Base-by-base conservation (phyloP, 768 basidiomycete species). In the Lentinula edodes region DNA sequence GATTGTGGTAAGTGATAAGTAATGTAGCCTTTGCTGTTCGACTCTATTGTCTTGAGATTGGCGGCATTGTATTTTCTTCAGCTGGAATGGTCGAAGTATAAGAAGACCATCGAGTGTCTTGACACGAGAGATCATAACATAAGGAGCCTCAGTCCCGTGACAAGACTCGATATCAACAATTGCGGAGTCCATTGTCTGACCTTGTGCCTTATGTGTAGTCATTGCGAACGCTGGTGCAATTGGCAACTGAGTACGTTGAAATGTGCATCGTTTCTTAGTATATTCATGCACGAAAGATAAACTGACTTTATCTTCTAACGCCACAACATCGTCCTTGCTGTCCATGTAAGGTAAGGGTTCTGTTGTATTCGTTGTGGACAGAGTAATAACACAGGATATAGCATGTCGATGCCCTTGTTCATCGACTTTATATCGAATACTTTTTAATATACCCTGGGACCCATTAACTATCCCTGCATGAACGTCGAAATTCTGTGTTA, bases 381-480 rank as follows among this genome's bases (percentile, higher is more conserved):
- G 65, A 53, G 23, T 8, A 63, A 28, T 1, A 74, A 72, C 56
- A 23, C 66, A 67, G 1, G 67, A 70, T 1, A 62, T 62, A 0
- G 67, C 62, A 35, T 68, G 46, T 10, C 64, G 60, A 7, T 41
- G 10, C 0, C 67, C 66, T 5, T 67, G 60, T 1, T 23, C 57
- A 20, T 64, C 67, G 0, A 60, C 32, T 12, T 51, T n/a, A 50
- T 70, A 71, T 35, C 64, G 36, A 0, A 72, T 59, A 5, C 35
- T 46, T 0, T 23, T 57, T 1, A 69, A 20, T 0, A n/a, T 66
- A 0, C 71, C 70, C 1, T 18, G 23, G 13, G 62, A 65, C 0
- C 72, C 73, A 58, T 74, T 74, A 0, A 72, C 68, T 16, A 72
- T 59, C 0, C 72, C 70, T 0, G 65, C 63, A 1, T 61, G 58